A percentile compares a stretch with the other conserved stretches of the same genome.
These are phyloP conservation scores for Paracoccidioides lutzii DNA, from an alignment of 2,329 filamentous ascomycete species.

Conservation along the genomic window DNA sequence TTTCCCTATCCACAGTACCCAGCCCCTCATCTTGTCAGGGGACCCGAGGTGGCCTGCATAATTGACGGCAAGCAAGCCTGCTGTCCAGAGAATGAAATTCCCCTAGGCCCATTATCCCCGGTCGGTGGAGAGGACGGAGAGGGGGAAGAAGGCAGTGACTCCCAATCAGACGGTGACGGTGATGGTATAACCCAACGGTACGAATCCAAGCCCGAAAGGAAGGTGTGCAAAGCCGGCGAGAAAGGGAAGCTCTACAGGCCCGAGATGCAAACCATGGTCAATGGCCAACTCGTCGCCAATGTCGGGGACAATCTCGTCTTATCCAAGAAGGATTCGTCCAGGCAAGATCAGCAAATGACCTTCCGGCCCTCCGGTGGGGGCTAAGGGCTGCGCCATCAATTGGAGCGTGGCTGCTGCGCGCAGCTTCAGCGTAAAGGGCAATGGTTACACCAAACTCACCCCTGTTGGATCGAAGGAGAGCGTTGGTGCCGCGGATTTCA, in stretches of 20 bases:
- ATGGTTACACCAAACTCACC: background rate
- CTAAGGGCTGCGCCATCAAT: background rate
- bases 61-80: too few relatives aligned
- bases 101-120: background rate
- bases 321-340: background rate
- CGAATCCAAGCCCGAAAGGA: background rate
- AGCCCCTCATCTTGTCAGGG: too few relatives aligned
- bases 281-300: background rate
- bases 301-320: background rate
- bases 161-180: too few relatives aligned
- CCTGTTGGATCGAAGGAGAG: background rate
- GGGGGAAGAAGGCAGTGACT: too few relatives aligned
- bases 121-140: too few relatives aligned
- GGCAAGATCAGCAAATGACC: background rate
- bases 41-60: too few relatives aligned
- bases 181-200: too few relatives aligned
- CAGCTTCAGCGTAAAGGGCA: background rate
- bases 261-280: background rate
- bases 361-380: background rate
- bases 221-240: background rate
- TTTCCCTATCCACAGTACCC: too few relatives aligned
- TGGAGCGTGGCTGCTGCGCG: background rate
- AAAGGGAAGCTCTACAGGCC: background rate
- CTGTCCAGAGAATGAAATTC: too few relatives aligned
- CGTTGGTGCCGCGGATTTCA: constrained; percentile 1